Base-by-base conservation (phyloP, 129 eudicot genomes). In the Calendula officinalis region DNA sequence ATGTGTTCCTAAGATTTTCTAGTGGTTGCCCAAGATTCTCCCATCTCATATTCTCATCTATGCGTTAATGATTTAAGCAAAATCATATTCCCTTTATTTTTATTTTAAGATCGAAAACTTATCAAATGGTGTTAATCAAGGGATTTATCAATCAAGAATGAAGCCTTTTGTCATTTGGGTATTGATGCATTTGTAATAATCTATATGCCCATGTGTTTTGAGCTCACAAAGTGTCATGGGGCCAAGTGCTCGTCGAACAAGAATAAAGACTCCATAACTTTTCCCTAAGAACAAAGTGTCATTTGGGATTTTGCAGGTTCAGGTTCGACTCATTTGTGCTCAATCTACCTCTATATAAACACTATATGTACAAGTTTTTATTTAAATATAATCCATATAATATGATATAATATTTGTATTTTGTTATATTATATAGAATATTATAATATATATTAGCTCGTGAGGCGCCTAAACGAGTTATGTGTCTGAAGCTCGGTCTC, bases 21-120 rank as follows among this genome's bases (percentile, higher is more conserved):
- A 70, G 75, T 58, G 66, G 66, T 46, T 47, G 38, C 55, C 5
- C 27, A 64, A 56, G 71, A 72, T 72, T 73, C 72, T 47, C 52
- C 65, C 33, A 52, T 51, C 41, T 39, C 62, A 30, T 51, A 22
- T 22, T 22, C 30, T 22, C 30, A 22, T 22, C 30, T 1, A 39
- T 39, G 34, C 43, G 30, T 9, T 48, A 39, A 64, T 56, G 53
- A 55, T 63, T 33, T 52, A 5, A 42, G 42, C 47, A 62, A 34
- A 22, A 52, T 72, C 36, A 44, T 54, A 63, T 56, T 56, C 52
- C n/a, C 30, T 15, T 33, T 38, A 7, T 17, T 4, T 2, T 3
- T 39, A 3, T 15, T 4, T 37, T 44, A 42, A 62, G 12, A 7
- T 15, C 3, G 34, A 55, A 22, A 54, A 70, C 12, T 14, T 27